Percentiles rank a stretch among this genome's conserved stretches.
Conservation (phyloP, 768 basidiomycete genomes). For the Pleurotus cornucopiae region DNA sequence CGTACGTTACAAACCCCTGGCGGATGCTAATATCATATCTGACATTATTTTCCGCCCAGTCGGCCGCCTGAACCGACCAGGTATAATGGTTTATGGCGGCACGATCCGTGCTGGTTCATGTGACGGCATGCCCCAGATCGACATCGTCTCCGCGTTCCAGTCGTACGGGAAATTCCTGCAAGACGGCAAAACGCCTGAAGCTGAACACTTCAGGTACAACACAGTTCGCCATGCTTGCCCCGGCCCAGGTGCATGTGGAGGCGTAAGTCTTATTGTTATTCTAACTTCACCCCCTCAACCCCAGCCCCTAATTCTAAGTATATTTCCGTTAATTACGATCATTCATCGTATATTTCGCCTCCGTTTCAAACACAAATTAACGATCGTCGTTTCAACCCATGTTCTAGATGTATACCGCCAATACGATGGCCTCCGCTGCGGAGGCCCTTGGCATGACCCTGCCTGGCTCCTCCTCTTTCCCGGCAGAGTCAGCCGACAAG, state of each 20-base stretch:
- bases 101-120: slow-evolving; percentile 92
- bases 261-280: slow-evolving; percentile 51
- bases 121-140: slow-evolving; percentile 81
- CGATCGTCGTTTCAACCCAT: neutral
- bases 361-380: neutral
- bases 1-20: slow-evolving; percentile 44
- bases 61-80: slow-evolving; percentile 92
- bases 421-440: slow-evolving; percentile 95
- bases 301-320: neutral
- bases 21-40: neutral
- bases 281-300: slow-evolving; percentile 1
- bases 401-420: slow-evolving; percentile 91
- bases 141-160: slow-evolving; percentile 97
- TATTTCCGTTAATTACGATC: neutral
- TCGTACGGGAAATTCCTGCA: slow-evolving; percentile 94
- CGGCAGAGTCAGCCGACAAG: slow-evolving; percentile 91
- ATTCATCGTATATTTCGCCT: neutral
- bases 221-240: slow-evolving; percentile 93
- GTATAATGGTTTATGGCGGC: slow-evolving; percentile 97
- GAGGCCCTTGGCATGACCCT: slow-evolving; percentile 96
- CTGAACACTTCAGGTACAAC: slow-evolving; percentile 80
- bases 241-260: slow-evolving; percentile 97
- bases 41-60: slow-evolving; percentile 38
- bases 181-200: slow-evolving; percentile 78
- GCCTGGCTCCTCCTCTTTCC: slow-evolving; percentile 96